phyloP scores from a whole-genome alignment of 2,329 filamentous ascomycete genomes.

The Ophiostoma triangulosporum region DNA sequence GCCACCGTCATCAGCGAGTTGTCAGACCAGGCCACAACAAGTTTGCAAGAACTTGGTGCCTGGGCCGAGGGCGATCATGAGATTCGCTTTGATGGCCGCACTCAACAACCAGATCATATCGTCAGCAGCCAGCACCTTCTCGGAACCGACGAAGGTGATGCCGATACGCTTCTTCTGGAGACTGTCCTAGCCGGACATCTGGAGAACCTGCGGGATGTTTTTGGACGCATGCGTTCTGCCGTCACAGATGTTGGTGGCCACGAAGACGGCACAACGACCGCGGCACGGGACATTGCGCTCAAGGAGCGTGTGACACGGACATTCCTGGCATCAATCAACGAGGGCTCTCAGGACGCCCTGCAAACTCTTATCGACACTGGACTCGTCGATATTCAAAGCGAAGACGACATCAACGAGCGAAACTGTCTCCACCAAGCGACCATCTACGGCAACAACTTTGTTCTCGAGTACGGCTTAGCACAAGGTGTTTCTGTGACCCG shows the following conservation, averaged over 20 bases:
- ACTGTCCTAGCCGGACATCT: constrained; percentile 73
- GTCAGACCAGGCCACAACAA: constrained; percentile 94
- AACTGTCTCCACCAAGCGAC: constrained; percentile 96
- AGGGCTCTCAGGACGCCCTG: constrained; percentile 66
- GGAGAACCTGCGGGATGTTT: constrained; percentile 63
- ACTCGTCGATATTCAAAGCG: constrained; percentile 78
- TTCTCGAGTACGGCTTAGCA: constrained; percentile 62
- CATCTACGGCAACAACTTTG: constrained; percentile 74
- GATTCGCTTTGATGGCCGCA: constrained; percentile 56
- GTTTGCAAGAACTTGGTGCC: constrained; percentile 81
- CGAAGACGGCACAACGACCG: constrained; percentile 15
- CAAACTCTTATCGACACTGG: constrained; percentile 65
- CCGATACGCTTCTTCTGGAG: constrained; percentile 77
- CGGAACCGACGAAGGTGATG: constrained; percentile 76
- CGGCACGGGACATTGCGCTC: constrained; percentile 37
- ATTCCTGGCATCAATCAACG: constrained; percentile 79
- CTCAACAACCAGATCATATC: constrained; percentile 37
- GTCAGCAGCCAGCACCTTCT: constrained; percentile 52
- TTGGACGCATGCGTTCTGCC: constrained; percentile 52
- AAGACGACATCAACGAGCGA: constrained; percentile 94
- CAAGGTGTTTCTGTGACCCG: constrained; percentile 63
- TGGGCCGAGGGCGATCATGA: constrained; percentile 89
- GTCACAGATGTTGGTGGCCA: constrained; percentile 37
- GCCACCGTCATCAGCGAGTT: constrained; percentile 91
- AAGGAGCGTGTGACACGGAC: constrained; percentile 74